Conservation (phyloP, 345 rosid species). For the thale cress (Arabidopsis thaliana) region TAIR10.1 NC_003074.8:6801001-6801500, state of each 20-base stretch:
- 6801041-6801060: conserved; percentile 18
- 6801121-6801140: conserved; percentile 65
- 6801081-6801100: conserved; percentile 14
- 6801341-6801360: conserved; percentile 67
- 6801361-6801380: conserved; percentile 66
- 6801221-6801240: not conserved
- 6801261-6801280: conserved; percentile 14
- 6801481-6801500: conserved; percentile 26
- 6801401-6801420: conserved; percentile 51
- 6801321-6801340: conserved; percentile 66
- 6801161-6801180: conserved; percentile 66
- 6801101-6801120: conserved; percentile 81
- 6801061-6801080: not conserved
- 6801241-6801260: conserved; percentile 19
- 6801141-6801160: conserved; percentile 71
- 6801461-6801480: conserved; percentile 22
- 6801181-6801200: conserved; percentile 67
- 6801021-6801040: not conserved
- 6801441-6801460: conserved; percentile 35
- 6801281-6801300: conserved; percentile 60
- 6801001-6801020: not conserved
- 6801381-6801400: conserved; percentile 58
- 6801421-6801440: conserved; percentile 42
- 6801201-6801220: conserved; percentile 81
- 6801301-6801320: conserved; percentile 90